Percentiles rank a stretch among this genome's conserved stretches.
These are phyloP conservation scores for Coemansia sp. DNA, from an alignment of 371 early-diverging fungal genomes.

Conservation along the genomic window DNA sequence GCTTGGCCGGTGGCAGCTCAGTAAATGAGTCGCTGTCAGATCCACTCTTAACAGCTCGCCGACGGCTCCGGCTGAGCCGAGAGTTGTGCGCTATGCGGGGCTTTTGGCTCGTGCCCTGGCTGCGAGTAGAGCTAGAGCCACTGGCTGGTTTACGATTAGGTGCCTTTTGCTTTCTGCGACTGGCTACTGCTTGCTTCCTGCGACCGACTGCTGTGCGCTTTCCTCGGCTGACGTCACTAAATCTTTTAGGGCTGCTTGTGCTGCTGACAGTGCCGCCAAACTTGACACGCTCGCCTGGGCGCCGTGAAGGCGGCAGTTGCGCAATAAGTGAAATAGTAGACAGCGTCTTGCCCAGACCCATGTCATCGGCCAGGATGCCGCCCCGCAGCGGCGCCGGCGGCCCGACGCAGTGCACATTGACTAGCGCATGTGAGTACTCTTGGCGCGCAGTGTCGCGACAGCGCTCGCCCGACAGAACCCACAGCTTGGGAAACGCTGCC, in stretches of 20 bases:
- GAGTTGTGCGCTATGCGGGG: neutral
- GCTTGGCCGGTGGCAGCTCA: conserved; percentile 4
- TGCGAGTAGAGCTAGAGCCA: neutral
- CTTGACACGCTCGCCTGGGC: conserved; percentile 34
- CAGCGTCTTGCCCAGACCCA: conserved; percentile 92
- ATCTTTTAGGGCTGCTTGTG: conserved; percentile 1
- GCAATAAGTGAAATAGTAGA: conserved; percentile 78
- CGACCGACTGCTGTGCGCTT: neutral
- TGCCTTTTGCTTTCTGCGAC: neutral
- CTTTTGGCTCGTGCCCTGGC: neutral
- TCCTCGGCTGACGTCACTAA: neutral
- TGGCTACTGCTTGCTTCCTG: neutral
- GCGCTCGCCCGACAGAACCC: conserved; percentile 8
- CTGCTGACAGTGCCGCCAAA: conserved; percentile 8
- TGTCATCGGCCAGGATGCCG: conserved; percentile 81
- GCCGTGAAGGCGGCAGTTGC: conserved; percentile 47
- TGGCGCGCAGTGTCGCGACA: neutral
- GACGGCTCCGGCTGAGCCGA: neutral
- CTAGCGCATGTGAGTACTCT: conserved; percentile 29
- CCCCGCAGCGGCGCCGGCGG: conserved; percentile 56
- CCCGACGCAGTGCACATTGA: conserved; percentile 31
- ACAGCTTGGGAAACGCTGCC: conserved; percentile 28
- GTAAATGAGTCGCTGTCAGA: conserved; percentile 30
- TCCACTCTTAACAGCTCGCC: neutral
- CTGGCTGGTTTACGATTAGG: neutral